Evolutionary conservation across 2,329 filamentous ascomycete genomes (phyloP), one percentile per base, ranked within the genome.

Genomic region (Cladosporium sp.): DNA sequence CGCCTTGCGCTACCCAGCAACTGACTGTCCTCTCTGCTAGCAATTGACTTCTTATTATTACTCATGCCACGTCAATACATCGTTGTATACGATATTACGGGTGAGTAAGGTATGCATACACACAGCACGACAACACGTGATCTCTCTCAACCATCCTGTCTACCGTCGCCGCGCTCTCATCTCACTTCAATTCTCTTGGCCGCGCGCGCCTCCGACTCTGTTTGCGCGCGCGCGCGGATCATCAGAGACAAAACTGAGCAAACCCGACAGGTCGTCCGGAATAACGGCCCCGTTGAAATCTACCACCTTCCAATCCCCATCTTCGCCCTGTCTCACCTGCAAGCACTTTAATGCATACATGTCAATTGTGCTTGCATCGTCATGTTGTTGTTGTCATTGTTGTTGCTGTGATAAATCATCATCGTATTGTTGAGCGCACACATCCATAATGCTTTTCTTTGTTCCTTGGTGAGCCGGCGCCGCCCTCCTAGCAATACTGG

Each of bases 261-360:
- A 57, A 57, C 55, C 55, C 55, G 55, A 57, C 33, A 57, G 55
- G 52, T 55, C 52, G 55, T 57, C 55, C 55, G 55, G 40, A 23
- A 40, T 57, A 33, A 57, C 55, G 55, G 55, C n/a, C 31, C 23
- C 33, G 31, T 35, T 57, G 31, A 33, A 29, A 57, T 57, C 55
- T 57, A 12, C 12, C 23, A 35, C 26, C 21, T 26, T 2, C 2
- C 23, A 3, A 52, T 52, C 23, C 26, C 12, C 16, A 26, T 52
- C 31, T 33, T 18, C 33, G 33, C 55, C 55, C 55, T 57, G 55
- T 57, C 12, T 57, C 55, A 57, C 55, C 55, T 57, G 55, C 55
- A 57, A 57, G 33, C 52, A 55, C 52, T 55, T 12, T 55, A 11
- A 55, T 55, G 10, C 12, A 29, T 14, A 18, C 4, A 10, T 44